A percentile compares a stretch with the other conserved stretches of the same genome.
These are phyloP conservation scores for Dissophora globulifera DNA, from an alignment of 192 early-diverging fungal genomes.

Conservation along the genomic window DNA sequence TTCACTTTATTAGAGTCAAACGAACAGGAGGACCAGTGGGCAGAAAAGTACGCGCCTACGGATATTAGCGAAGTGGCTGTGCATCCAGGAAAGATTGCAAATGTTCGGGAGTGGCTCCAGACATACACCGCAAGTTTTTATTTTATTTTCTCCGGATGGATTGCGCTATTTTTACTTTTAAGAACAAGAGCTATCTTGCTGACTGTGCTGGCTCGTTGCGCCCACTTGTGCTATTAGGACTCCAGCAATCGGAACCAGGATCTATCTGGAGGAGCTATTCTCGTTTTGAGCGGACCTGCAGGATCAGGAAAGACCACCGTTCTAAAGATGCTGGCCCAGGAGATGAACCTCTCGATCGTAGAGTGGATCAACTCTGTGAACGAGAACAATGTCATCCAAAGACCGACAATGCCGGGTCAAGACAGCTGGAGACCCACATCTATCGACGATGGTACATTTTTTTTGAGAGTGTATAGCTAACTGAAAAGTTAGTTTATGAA, in stretches of 20 bases:
- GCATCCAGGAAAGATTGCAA: conserved; percentile 57
- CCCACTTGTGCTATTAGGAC: conserved; percentile 32
- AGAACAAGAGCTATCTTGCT: too few species aligned
- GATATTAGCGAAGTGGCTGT: conserved; percentile 59
- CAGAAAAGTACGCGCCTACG: conserved; percentile 39
- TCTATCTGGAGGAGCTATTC: conserved; percentile 52
- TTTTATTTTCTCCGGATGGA: too few species aligned
- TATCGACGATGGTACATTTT: conserved; percentile 37
- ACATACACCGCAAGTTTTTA: conserved; percentile 32
- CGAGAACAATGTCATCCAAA: conserved; percentile 36
- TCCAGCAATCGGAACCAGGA: conserved; percentile 11
- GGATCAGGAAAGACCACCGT: conserved; percentile 74
- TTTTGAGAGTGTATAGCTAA: too few species aligned
- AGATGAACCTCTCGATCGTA: conserved; percentile 62
- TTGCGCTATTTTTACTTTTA: too few species aligned
- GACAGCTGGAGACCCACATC: conserved; percentile 17
- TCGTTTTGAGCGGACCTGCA: conserved; percentile 72
- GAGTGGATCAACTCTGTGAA: conserved; percentile 73
- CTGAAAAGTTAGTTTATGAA: too few species aligned
- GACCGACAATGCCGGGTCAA: conserved; percentile 16
- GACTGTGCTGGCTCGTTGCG: too few species aligned
- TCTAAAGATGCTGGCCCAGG: conserved; percentile 62
- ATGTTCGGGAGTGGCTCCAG: conserved; percentile 69
- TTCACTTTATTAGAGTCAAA: not conserved
- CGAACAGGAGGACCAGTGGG: conserved; percentile 25